Evolutionary conservation across 2,329 filamentous ascomycete species (phyloP).

Genomic region (Lachnellula arida): DNA sequence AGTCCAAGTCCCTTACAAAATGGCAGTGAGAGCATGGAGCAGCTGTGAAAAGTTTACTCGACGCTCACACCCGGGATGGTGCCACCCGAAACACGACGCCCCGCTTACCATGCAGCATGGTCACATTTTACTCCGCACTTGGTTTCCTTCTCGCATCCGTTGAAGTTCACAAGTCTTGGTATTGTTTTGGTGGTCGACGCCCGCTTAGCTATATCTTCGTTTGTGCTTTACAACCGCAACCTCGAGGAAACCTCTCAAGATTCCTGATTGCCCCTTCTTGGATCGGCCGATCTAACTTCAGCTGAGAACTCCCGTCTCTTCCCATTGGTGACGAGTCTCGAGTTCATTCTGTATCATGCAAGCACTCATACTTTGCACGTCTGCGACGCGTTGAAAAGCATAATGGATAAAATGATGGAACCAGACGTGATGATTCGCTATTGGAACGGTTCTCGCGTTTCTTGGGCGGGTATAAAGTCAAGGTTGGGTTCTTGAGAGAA

Average conservation of each 20-base stretch:
- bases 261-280: background rate
- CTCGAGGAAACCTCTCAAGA: background rate
- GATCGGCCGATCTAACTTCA: slow-evolving; percentile 11
- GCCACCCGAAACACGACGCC: slow-evolving; percentile 14
- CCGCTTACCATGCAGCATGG: slow-evolving; percentile 12
- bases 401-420: background rate
- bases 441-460: slow-evolving; percentile 1
- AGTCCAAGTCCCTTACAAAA: slow-evolving; percentile 12
- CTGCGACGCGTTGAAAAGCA: slow-evolving; percentile 1
- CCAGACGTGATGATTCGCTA: slow-evolving; percentile 22
- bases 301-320: background rate
- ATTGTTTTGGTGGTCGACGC: slow-evolving; percentile 12
- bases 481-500: background rate
- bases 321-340: slow-evolving; percentile 14
- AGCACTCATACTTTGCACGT: slow-evolving; percentile 21
- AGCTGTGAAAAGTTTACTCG: slow-evolving; percentile 14
- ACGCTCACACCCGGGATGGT: background rate
- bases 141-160: background rate
- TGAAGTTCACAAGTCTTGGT: slow-evolving; percentile 15
- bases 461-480: slow-evolving; percentile 14
- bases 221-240: slow-evolving; percentile 9
- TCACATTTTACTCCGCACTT: slow-evolving; percentile 8
- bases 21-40: slow-evolving; percentile 7
- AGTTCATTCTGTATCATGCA: slow-evolving; percentile 15
- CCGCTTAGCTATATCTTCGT: slow-evolving; percentile 17